Base-by-base conservation (phyloP, 2,329 filamentous ascomycete genomes). In the Stagonosporopsis chrysanthemi region DNA sequence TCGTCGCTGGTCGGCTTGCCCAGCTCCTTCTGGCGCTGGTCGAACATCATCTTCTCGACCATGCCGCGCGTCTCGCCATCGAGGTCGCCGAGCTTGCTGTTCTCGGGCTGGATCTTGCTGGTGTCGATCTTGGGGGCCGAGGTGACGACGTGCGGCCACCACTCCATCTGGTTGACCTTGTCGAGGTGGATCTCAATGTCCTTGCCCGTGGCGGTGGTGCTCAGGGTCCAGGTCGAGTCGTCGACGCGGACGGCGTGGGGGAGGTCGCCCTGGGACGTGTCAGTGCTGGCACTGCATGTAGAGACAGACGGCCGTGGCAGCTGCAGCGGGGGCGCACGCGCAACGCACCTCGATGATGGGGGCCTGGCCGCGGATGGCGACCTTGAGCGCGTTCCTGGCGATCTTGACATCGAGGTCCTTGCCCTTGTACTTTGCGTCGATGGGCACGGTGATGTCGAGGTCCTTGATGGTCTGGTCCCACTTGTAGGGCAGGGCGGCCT, bases 41-140 rank as follows among this genome's bases (percentile, higher is more conserved):
- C 95, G 72, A 86, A 99, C 95, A 99, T 99, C 95, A 99, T 99
- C 86, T 99, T 99, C 87, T 99, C 95, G 41, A 99, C 95, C 94
- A 99, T 98, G 57, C 88, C 86, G 63, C 95, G 86, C 51, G 95
- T 99, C 83, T 96, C 90, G 60, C 95, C 95, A 74, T 98, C 94
- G 66, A 99, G 82, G 77, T 99, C 95, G 55, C 90, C 88, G 71
- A 99, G 83, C 77, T 92, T 96, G 74, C 89, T 93, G 75, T 90
- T 93, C 80, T 98, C 95, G 22, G 95, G 95, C 75, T 88, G 86
- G 78, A 99, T 98, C 82, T 97, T 97, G 69, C 89, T 88, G 33
- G 96, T 92, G 80, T 99, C 95, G 78, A 99, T 96, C 79, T 89
- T 90, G 62, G 95, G 95, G 4, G 93, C 94, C 6, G 81, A 79